A percentile compares a stretch with the other conserved stretches of the same genome.
phyloP scores from a whole-genome alignment of 2,329 filamentous ascomycete species.

The Colletotrichum tropicale region DNA sequence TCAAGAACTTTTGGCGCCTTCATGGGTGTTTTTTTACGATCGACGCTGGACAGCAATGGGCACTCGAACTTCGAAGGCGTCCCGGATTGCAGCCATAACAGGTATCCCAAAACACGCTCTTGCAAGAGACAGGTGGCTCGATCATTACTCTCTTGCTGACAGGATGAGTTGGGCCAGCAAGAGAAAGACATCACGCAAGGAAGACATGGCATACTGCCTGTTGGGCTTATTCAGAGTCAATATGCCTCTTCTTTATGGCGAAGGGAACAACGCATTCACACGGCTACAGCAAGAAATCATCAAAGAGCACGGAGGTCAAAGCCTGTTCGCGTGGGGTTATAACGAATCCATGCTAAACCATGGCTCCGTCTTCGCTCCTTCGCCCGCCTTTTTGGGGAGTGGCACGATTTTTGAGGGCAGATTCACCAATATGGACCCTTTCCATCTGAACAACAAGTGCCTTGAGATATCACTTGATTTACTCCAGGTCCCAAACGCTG shows the following conservation, averaged over 20 bases:
- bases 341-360: not conserved
- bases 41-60: no score
- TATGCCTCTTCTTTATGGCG: constrained; percentile 32
- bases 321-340: constrained; percentile 17
- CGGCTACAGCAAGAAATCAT: constrained; percentile 30
- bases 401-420: no score
- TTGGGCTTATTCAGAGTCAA: constrained; percentile 30
- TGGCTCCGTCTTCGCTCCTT: not conserved
- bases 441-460: no score
- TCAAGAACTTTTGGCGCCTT: constrained; percentile 19
- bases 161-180: constrained; percentile 30
- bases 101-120: no score
- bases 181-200: constrained; percentile 17
- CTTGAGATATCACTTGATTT: no score
- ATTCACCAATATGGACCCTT: no score
- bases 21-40: no score
- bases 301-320: constrained; percentile 2
- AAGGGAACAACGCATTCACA: constrained; percentile 27
- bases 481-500: no score
- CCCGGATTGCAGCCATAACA: no score
- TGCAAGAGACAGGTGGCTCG: no score
- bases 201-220: constrained; percentile 31
- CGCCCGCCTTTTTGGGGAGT: not conserved
- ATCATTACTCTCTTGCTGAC: no score
- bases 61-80: no score